Evolutionary conservation across 176 grass and related monocot genomes (phyloP).

Genomic region (Eragrostis nindensis): DNA sequence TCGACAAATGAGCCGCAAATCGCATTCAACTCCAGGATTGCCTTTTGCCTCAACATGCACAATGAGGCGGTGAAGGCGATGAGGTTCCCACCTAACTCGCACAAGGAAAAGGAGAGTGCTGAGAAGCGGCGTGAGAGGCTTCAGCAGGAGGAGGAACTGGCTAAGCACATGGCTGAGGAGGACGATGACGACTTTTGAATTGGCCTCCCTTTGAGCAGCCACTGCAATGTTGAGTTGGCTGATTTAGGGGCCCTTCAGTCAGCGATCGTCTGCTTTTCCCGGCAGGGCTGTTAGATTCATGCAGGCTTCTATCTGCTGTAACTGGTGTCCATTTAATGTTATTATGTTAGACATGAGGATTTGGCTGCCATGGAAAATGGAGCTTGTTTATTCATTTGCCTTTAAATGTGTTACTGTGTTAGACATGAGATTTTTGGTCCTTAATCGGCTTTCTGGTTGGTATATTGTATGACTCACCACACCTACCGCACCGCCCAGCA

Average conservation of each 20-base stretch:
- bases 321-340: too few relatives aligned
- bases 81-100: constrained; percentile 79
- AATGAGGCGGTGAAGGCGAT: constrained; percentile 86
- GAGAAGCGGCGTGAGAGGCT: constrained; percentile 87
- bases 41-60: constrained; percentile 94
- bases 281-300: not conserved
- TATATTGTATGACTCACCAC: too few relatives aligned
- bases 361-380: not conserved
- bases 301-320: not conserved
- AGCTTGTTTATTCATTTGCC: not conserved
- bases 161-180: constrained; percentile 87
- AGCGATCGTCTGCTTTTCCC: too few relatives aligned
- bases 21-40: constrained; percentile 86
- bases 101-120: constrained; percentile 88
- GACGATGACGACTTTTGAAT: constrained; percentile 85
- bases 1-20: constrained; percentile 86
- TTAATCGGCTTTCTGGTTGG: too few relatives aligned
- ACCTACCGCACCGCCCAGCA: too few relatives aligned
- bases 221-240: not conserved
- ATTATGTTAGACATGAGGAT: not conserved
- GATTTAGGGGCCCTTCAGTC: too few relatives aligned
- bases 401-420: too few relatives aligned
- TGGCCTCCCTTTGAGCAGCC: not conserved
- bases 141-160: constrained; percentile 86
- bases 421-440: too few relatives aligned